A percentile compares a stretch with the other conserved stretches of the same genome.
Evolutionary conservation across 2,329 filamentous ascomycete species (phyloP).

Genomic region (Fusarium protoensiforme): DNA sequence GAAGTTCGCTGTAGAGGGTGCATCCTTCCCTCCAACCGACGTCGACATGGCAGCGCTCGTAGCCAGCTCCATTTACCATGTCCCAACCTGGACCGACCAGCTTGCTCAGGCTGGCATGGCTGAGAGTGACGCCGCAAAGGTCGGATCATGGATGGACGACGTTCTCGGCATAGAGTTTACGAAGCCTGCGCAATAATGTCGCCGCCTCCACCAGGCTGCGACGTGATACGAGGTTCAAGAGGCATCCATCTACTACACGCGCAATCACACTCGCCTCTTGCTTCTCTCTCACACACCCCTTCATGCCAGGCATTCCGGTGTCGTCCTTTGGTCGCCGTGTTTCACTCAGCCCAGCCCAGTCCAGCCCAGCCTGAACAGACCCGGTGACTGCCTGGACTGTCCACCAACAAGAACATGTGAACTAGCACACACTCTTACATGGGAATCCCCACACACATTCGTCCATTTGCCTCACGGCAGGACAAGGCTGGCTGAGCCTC

Average conservation of each 20-base stretch:
- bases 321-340: constrained; percentile 28
- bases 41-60: constrained; percentile 24
- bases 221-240: constrained; percentile 25
- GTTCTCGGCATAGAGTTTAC: constrained; percentile 47
- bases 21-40: constrained; percentile 12
- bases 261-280: constrained; percentile 20
- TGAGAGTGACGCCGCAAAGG: constrained; percentile 30
- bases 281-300: constrained; percentile 34
- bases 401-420: constrained; percentile 30
- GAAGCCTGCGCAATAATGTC: constrained; percentile 30
- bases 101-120: constrained; percentile 42
- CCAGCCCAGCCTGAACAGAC: constrained; percentile 21
- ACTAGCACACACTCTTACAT: constrained; percentile 22
- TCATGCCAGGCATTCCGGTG: constrained; percentile 17
- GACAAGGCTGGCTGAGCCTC: constrained; percentile 38
- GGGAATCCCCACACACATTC: constrained; percentile 28
- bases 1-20: constrained; percentile 43
- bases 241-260: constrained; percentile 8
- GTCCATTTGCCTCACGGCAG: not conserved
- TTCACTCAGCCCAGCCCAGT: constrained; percentile 22
- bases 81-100: constrained; percentile 41
- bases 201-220: constrained; percentile 17
- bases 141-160: constrained; percentile 47
- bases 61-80: constrained; percentile 35
- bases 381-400: constrained; percentile 34